Evolutionary conservation across 106 monocot genomes (phyloP).

Genomic region (Phalaenopsis equestris): DNA sequence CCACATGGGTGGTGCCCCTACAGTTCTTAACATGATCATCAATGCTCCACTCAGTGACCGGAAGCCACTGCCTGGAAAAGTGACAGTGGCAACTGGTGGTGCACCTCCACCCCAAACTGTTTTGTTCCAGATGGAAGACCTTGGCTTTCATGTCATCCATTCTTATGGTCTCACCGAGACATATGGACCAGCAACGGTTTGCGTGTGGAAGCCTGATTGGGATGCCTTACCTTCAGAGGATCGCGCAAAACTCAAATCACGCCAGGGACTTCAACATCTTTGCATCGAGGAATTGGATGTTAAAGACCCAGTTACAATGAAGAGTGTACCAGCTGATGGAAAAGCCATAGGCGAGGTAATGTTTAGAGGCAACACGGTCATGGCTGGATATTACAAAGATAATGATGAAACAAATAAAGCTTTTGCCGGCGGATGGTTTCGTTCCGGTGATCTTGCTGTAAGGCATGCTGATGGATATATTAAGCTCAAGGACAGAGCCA

Average conservation of each 20-base stretch:
- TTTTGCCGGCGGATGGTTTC: conserved; percentile 21
- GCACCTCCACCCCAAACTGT: conserved; percentile 60
- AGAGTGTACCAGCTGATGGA: conserved; percentile 56
- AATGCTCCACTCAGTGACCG: conserved; percentile 22
- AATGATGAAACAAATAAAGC: conserved; percentile 19
- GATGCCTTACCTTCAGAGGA: conserved; percentile 31
- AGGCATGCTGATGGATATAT: conserved; percentile 18
- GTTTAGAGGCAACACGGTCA: conserved; percentile 73
- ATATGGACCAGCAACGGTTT: conserved; percentile 43
- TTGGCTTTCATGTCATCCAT: conserved; percentile 54
- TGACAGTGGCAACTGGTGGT: conserved; percentile 40
- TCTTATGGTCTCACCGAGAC: conserved; percentile 73
- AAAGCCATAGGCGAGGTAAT: conserved; percentile 68
- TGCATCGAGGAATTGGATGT: conserved; percentile 51
- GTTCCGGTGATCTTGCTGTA: conserved; percentile 20
- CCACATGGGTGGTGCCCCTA: conserved; percentile 63
- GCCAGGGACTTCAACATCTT: conserved; percentile 55
- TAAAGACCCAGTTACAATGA: conserved; percentile 56
- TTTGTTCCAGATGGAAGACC: conserved; percentile 46
- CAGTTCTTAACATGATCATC: conserved; percentile 53
- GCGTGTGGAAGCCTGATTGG: conserved; percentile 66
- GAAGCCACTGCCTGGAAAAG: conserved; percentile 26
- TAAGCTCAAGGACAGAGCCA: conserved; percentile 17
- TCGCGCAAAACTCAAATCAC: conserved; percentile 42
- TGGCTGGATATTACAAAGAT: conserved; percentile 67